These are phyloP conservation scores for Dendrobium nobile DNA, from an alignment of 106 monocot species.

Conservation along the genomic window DNA sequence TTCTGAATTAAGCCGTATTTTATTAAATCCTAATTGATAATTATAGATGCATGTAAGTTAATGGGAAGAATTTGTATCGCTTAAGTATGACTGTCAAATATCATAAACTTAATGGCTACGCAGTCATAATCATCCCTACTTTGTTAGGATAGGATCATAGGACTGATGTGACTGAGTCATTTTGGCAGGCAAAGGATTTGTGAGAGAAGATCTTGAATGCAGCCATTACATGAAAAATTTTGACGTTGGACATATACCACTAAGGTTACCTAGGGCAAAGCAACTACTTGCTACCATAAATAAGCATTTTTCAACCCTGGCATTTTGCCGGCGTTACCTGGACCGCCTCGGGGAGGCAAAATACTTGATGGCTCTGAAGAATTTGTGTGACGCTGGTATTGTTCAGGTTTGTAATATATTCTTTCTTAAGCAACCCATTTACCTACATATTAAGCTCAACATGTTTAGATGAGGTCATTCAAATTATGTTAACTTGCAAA, in stretches of 20 bases:
- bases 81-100: neutral
- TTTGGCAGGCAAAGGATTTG: constrained; percentile 81
- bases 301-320: constrained; percentile 83
- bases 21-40: neutral
- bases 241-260: constrained; percentile 82
- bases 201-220: constrained; percentile 91
- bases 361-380: constrained; percentile 87
- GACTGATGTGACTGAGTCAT: neutral
- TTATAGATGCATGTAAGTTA: neutral
- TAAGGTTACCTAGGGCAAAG: constrained; percentile 83
- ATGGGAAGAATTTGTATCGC: neutral
- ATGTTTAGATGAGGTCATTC: no score
- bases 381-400: constrained; percentile 84
- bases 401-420: constrained; percentile 58
- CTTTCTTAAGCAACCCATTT: no score
- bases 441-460: no score
- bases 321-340: constrained; percentile 89
- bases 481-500: no score
- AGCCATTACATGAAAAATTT: constrained; percentile 99
- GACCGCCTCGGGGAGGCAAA: constrained; percentile 91
- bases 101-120: neutral
- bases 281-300: constrained; percentile 82
- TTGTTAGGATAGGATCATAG: neutral
- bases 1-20: neutral
- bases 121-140: neutral